Conservation (phyloP, 805 yeast species). For the Candida piceae region DNA sequence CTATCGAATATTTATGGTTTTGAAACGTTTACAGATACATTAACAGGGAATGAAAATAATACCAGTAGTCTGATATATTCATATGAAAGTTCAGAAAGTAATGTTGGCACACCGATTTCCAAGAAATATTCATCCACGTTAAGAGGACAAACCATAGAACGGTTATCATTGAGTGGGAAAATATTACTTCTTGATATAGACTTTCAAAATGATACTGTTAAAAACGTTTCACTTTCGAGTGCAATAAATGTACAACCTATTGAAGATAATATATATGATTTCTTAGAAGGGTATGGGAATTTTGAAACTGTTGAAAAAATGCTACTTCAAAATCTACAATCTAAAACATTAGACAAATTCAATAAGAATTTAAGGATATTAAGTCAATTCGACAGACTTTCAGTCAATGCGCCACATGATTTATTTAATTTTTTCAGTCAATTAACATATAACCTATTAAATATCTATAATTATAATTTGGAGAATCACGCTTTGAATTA, state of each 20-base stretch:
- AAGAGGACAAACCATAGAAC: slow-evolving; percentile 14
- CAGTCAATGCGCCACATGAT: slow-evolving; percentile 27
- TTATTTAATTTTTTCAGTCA: slow-evolving; percentile 28
- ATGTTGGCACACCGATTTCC: slow-evolving; percentile 15
- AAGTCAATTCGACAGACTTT: slow-evolving; percentile 28
- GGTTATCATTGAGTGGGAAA: slow-evolving; percentile 32
- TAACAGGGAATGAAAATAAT: slow-evolving; percentile 30
- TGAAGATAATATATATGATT: slow-evolving; percentile 20
- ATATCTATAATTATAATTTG: slow-evolving; percentile 12
- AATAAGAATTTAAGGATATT: slow-evolving; percentile 30
- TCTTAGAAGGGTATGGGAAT: slow-evolving; percentile 20
- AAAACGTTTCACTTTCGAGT: slow-evolving; percentile 27
- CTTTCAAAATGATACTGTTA: slow-evolving; percentile 23
- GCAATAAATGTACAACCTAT: slow-evolving; percentile 27
- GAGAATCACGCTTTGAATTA: not conserved
- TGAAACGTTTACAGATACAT: slow-evolving; percentile 30
- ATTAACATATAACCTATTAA: slow-evolving; percentile 22
- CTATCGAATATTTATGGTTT: slow-evolving; percentile 34
- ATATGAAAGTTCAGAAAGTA: slow-evolving; percentile 10
- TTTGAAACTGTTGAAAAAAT: slow-evolving; percentile 24
- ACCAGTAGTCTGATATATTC: slow-evolving; percentile 28
- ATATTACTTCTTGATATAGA: slow-evolving; percentile 34
- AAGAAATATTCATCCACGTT: not conserved
- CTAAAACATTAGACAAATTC: slow-evolving; percentile 28
- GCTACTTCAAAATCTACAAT: slow-evolving; percentile 24